A percentile compares a stretch with the other conserved stretches of the same genome.
These are phyloP conservation scores for Yamadazyma olivae DNA, from an alignment of 805 yeast species.

Conservation along the genomic window DNA sequence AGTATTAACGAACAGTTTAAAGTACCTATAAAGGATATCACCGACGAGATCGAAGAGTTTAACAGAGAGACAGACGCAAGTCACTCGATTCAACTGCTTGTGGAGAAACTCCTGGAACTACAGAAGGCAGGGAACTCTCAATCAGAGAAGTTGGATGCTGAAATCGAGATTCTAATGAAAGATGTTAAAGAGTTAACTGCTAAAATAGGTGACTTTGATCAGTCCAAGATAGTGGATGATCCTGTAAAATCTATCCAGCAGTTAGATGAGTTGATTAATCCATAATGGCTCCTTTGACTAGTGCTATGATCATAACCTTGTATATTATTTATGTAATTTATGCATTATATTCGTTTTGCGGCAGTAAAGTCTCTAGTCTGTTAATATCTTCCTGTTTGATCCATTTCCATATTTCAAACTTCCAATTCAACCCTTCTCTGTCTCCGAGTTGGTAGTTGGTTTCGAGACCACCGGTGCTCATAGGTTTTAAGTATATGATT, in stretches of 20 bases:
- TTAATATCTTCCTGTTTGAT: constrained; percentile 12
- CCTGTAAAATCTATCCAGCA: constrained; percentile 1
- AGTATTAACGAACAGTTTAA: constrained; percentile 18
- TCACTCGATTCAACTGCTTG: constrained; percentile 5
- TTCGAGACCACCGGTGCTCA: constrained; percentile 50
- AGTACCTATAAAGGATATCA: constrained; percentile 19
- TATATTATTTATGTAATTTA: neutral
- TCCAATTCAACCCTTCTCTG: constrained; percentile 77
- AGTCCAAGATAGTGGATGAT: too few relatives aligned
- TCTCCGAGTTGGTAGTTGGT: constrained; percentile 73
- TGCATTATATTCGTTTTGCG: constrained; percentile 1
- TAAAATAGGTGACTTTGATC: neutral
- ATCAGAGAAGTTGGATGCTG: constrained; percentile 4
- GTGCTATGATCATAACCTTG: too few relatives aligned
- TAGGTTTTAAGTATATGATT: constrained; percentile 55
- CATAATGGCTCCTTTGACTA: too few relatives aligned
- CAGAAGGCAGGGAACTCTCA: constrained; percentile 2
- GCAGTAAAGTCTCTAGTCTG: neutral
- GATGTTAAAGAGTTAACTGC: constrained; percentile 7
- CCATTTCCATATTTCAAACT: constrained; percentile 81
- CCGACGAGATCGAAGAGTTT: constrained; percentile 4
- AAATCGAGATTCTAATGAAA: constrained; percentile 5
- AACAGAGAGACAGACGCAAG: constrained; percentile 2
- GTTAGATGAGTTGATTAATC: constrained; percentile 1
- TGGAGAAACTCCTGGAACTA: constrained; percentile 5